Conservation (phyloP, 805 yeast species). For the Candida vartiovaarae region DNA sequence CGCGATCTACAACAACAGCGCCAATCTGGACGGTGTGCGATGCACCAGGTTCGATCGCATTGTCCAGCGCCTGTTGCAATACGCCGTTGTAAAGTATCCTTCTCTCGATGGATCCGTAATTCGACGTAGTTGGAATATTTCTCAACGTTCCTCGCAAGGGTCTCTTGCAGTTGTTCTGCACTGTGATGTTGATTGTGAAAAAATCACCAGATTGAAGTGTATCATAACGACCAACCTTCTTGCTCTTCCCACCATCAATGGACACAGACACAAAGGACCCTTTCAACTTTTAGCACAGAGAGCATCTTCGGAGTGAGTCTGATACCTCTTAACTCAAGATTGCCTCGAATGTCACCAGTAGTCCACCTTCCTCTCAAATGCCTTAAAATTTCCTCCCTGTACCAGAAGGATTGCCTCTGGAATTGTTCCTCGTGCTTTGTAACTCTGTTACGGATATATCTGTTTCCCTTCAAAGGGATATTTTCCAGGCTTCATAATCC, state of each 20-base stretch:
- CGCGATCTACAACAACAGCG: slow-evolving; percentile 62
- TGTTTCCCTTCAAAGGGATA: slow-evolving; percentile 67
- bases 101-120: slow-evolving; percentile 38
- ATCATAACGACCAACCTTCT: slow-evolving; percentile 26
- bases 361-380: slow-evolving; percentile 64
- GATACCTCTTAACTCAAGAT: slow-evolving; percentile 59
- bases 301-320: slow-evolving; percentile 58
- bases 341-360: slow-evolving; percentile 41
- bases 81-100: slow-evolving; percentile 67
- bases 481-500: slow-evolving; percentile 37
- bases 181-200: slow-evolving; percentile 40
- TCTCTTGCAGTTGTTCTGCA: slow-evolving; percentile 40
- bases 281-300: slow-evolving; percentile 42
- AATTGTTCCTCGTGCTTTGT: slow-evolving; percentile 49
- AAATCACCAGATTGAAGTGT: slow-evolving; percentile 39
- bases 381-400: slow-evolving; percentile 56
- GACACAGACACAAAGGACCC: slow-evolving; percentile 35
- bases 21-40: slow-evolving; percentile 40
- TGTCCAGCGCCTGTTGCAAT: slow-evolving; percentile 47
- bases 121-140: slow-evolving; percentile 42
- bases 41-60: slow-evolving; percentile 36
- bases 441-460: slow-evolving; percentile 48
- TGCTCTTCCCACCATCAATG: slow-evolving; percentile 5
- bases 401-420: slow-evolving; percentile 73
- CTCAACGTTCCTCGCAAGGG: slow-evolving; percentile 50